Evolutionary conservation across 495 filamentous ascomycete genomes (phyloP), one percentile per base, ranked within the genome.

Genomic region (Rhizodiscina lignyota): DNA sequence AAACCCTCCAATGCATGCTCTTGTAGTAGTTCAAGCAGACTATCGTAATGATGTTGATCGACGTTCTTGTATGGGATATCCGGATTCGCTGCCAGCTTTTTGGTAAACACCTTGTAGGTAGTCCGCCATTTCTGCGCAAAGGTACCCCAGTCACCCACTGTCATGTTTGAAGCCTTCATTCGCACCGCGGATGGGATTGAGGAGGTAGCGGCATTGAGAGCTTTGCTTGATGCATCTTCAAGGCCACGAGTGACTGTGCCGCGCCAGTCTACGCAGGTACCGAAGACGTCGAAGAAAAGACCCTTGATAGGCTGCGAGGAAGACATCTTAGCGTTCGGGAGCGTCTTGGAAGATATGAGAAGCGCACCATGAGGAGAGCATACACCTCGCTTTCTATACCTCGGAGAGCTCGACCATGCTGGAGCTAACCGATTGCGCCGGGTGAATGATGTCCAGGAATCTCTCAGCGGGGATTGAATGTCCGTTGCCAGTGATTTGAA

Each of bases 191-290:
- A 47, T 0, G 67, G 40, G 30, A 75, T 43, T n/a, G 58, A 54
- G 33, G 46, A 40, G 37, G 54, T 45, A 41, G 55, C 39, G 34
- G 64, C 56, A 22, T 54, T 49, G 16, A 70, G 56, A 15, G 52
- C 62, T 4, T 53, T 41, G 34, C 58, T 19, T 56, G 45, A 5
- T 54, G 51, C 30, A 12, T 44, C 35, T 30, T 42, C 36, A 13
- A 86, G 58, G 20, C 65, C 64, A 11, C 58, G 48, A 17, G 58
- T 66, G 17, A 87, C 64, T 21, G 67, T 66, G 21, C 54, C 58
- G 34, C 79, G 68, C 74, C 78, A 82, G 58, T 81, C 62, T 18
- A 86, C 79, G 35, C 74, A 66, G 3, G 81, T 86, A 42, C 82
- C 83, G 57, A 87, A 87, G 46, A 79, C 62, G 42, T 75, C 70